Conservation (phyloP, 2,329 filamentous ascomycete species). For the Aspergillus brunneoviolaceus region DNA sequence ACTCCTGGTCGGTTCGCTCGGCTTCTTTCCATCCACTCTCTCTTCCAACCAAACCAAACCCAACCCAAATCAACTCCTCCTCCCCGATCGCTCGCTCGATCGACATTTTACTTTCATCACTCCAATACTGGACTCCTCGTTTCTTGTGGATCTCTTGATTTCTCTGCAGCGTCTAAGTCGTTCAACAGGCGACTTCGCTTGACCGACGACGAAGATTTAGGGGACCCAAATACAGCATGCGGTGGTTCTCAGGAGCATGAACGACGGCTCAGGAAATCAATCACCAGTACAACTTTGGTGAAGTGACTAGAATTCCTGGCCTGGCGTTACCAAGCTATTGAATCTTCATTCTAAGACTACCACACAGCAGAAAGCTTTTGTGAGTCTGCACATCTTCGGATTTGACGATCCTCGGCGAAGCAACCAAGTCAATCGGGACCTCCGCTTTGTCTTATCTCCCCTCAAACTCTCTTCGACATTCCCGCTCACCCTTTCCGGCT, state of each 20-base stretch:
- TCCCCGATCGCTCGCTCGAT: neutral
- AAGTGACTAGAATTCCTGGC: neutral
- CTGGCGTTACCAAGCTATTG: neutral
- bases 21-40: neutral
- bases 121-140: neutral
- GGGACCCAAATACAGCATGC: constrained; percentile 14
- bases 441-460: constrained; percentile 1
- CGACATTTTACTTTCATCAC: neutral
- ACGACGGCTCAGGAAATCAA: constrained; percentile 7
- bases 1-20: constrained; percentile 7
- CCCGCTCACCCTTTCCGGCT: neutral
- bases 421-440: constrained; percentile 2
- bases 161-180: neutral
- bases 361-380: neutral
- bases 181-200: neutral
- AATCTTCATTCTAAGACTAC: neutral
- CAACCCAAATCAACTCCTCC: neutral
- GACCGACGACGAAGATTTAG: neutral
- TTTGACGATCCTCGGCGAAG: constrained; percentile 7
- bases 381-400: neutral
- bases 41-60: neutral
- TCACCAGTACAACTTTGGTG: neutral
- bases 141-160: neutral
- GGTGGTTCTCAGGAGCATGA: constrained; percentile 20
- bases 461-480: constrained; percentile 4